Base-by-base conservation (phyloP, 192 early-diverging fungal species). In the Spizellomyces punctatus region DNA sequence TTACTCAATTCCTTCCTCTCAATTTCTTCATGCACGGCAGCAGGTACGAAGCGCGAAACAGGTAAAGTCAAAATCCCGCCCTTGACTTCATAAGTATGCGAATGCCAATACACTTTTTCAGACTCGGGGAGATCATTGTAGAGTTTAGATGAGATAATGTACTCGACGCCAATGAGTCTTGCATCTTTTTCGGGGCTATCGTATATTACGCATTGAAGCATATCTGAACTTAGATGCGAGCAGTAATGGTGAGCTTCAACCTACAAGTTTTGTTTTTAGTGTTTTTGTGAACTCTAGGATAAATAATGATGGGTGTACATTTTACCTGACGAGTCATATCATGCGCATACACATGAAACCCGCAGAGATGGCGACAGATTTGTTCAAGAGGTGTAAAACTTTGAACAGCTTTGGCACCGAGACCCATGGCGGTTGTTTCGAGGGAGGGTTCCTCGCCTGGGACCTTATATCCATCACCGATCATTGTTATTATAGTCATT, bases 31-130 rank as follows among this genome's bases (percentile, higher is more conserved):
- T 54, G 63, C 21, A 73, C 66, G 12, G 69, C 60, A 41, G 68
- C 62, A 10, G 85, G 74, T 27, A 81, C 67, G 59, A 81, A 44
- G 7, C 65, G 6, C 49, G 75, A 66, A 27, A 71, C 54, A 19
- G 79, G 74, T 41, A 79, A 55, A 16, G 73, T 75, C 9, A 85
- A 46, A 14, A 76, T 27, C 16, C 86, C 86, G 44, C 71, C 59
- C 49, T 82, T 77, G 55, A 86, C 80, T 72, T 88, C 87, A 64
- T 75, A 83, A 14, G 77, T 71, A 69, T 88, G 87, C 8, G 83
- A 86, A 67, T 86, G 87, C 87, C 87, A 88, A 65, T 73, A 85
- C 52, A 71, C 75, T 47, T 85, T 85, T 69, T 88, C 85, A 6
- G 81, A 66, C 7, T 76, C 81, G 42, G 54, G 56, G 6, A 76